Evolutionary conservation across 2,329 filamentous ascomycete genomes (phyloP), one percentile per base, ranked within the genome.

Genomic region (Paracoccidioides lutzii): DNA sequence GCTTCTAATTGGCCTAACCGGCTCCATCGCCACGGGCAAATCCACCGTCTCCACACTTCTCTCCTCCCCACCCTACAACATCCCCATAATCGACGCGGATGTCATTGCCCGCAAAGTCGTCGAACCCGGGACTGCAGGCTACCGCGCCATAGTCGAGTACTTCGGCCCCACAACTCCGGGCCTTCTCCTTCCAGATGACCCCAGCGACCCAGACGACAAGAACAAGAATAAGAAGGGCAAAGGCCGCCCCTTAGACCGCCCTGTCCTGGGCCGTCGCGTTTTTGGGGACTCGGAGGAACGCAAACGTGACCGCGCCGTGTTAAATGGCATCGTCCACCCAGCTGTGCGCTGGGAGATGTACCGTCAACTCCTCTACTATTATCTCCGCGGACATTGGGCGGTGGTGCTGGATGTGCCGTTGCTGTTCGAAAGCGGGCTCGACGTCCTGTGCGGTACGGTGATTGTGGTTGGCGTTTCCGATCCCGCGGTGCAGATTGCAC

Each of bases 21-120:
- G 93, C 69, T 95, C 90, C 59, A 97, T 98, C 68, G 93, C 93
- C 58, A 98, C 93, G 5, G 93, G 93, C 70, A 98, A 98, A 80
- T 95, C 91, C 48, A 98, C 91, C 62, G 90, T 96, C 55, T 95
- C 93, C 33, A 78, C 80, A 42, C 80, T 95, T 63, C 87, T 98
- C 64, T 82, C 86, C 52, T 78, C 81, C 4, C 77, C 87, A 4
- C 93, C 91, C 0, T 87, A 96, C 76, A 85, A 81, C 58, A 80
- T 98, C 59, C 90, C 93, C 65, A 80, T 98, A 63, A 85, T 98
- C 75, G 93, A 98, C 68, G 91, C 93, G 67, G 93, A 98, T 75
- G 74, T 94, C 55, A 80, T 97, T 59, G 91, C 93, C 50, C 90
- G 91, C 64, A 81, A 93, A 70, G 93, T 97, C 58, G 91, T 98